A percentile compares a stretch with the other conserved stretches of the same genome.
Evolutionary conservation across 306 rosid genomes (phyloP).

Genomic region (Begonia peltatifolia): DNA sequence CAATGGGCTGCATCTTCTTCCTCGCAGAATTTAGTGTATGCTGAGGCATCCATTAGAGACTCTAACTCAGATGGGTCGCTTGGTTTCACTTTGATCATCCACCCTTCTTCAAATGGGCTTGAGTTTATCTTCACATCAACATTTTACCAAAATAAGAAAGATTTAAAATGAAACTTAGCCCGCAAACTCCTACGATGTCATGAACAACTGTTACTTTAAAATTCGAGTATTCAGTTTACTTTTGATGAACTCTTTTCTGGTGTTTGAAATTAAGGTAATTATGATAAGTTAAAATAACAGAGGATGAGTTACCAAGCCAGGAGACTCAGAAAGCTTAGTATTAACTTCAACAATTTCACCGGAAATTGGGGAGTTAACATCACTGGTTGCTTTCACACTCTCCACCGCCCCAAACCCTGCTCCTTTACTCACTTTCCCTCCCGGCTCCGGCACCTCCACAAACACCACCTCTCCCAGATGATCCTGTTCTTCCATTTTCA

Average conservation of each 20-base stretch:
- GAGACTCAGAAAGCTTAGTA: slow-evolving; percentile 40
- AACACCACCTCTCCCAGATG: slow-evolving; percentile 97
- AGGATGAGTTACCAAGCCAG: slow-evolving; percentile 58
- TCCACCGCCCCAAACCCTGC: slow-evolving; percentile 78
- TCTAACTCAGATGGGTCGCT: slow-evolving; percentile 49
- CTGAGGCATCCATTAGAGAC: slow-evolving; percentile 56
- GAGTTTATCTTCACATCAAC: slow-evolving; percentile 40
- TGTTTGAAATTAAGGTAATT: too few species aligned
- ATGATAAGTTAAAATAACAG: neutral
- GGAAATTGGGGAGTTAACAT: slow-evolving; percentile 82
- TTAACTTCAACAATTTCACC: slow-evolving; percentile 85
- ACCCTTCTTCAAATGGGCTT: slow-evolving; percentile 86
- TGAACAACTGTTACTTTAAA: too few species aligned
- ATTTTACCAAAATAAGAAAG: slow-evolving; percentile 1
- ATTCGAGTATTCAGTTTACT: too few species aligned
- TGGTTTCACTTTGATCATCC: slow-evolving; percentile 92
- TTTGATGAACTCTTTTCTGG: too few species aligned
- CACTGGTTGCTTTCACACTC: slow-evolving; percentile 97
- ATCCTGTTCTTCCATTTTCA: slow-evolving; percentile 24
- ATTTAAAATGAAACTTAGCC: too few species aligned
- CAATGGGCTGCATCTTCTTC: slow-evolving; percentile 84
- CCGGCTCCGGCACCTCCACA: slow-evolving; percentile 79
- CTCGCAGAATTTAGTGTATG: slow-evolving; percentile 68
- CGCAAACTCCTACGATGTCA: too few species aligned
- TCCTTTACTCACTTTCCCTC: slow-evolving; percentile 37